Conservation (phyloP, 768 basidiomycete species). For the Pulveroboletus sp. region DNA sequence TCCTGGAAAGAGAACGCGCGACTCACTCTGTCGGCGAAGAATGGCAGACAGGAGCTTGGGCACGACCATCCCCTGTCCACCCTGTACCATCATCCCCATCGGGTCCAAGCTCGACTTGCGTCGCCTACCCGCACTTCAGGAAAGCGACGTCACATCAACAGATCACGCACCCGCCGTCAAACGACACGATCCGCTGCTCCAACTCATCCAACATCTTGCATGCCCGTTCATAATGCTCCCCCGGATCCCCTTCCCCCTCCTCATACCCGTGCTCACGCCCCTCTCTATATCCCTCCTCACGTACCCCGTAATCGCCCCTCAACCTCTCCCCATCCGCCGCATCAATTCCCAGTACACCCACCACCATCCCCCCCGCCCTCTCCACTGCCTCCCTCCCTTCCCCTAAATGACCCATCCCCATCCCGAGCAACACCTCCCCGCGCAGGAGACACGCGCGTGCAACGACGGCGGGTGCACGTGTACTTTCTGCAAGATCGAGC, state of each 20-base stretch:
- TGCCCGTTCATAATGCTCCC: constrained; percentile 53
- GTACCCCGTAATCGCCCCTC: constrained; percentile 47
- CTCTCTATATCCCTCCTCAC: constrained; percentile 3
- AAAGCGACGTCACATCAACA: not conserved
- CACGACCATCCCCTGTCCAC: constrained; percentile 48
- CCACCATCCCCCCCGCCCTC: constrained; percentile 45
- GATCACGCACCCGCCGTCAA: constrained; percentile 49
- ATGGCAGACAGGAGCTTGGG: constrained; percentile 61
- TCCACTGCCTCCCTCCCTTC: constrained; percentile 56
- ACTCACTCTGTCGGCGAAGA: constrained; percentile 67
- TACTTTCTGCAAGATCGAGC: constrained; percentile 62
- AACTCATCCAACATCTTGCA: constrained; percentile 60
- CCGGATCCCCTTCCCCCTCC: constrained; percentile 43
- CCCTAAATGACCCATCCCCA: constrained; percentile 55
- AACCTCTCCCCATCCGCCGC: constrained; percentile 57
- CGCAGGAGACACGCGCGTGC: constrained; percentile 65
- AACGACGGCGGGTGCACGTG: constrained; percentile 63
- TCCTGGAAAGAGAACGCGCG: not conserved
- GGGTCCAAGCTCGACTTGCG: constrained; percentile 44
- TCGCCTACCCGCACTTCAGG: constrained; percentile 29
- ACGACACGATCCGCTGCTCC: constrained; percentile 48
- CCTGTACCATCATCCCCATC: constrained; percentile 17
- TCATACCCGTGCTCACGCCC: too few species aligned
- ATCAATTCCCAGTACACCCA: constrained; percentile 52
- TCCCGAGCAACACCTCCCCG: constrained; percentile 67